Base-by-base conservation (phyloP, 768 basidiomycete species). In the Xerocomus brunneocitrinus region DNA sequence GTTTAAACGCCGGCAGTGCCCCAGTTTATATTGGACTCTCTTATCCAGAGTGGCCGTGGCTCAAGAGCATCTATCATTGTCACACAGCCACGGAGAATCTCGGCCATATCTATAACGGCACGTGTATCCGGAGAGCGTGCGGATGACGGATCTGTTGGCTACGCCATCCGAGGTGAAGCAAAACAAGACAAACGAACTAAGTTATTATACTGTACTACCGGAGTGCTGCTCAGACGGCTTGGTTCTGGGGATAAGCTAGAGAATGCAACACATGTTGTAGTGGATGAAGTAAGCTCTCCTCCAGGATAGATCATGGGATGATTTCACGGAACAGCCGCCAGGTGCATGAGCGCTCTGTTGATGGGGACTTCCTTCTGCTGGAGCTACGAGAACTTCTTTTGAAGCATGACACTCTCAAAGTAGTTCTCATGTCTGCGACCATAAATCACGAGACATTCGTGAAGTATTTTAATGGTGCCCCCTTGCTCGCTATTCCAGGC, bases 341-440 rank as follows among this genome's bases (percentile, higher is more conserved):
- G 89, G 89, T 91, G 8, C 94, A 98, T 63, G 94, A 98, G 70
- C 83, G 94, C 25, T 91, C 89, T 10, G 83, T 95, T 7, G 94
- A 95, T 62, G 84, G 89, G 22, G 95, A 98, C 67, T 86, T 98
- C 60, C 73, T 98, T 41, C 76, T 98, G 2, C 79, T 95, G 5
- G 86, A 95, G 64, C 74, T 97, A 25, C 83, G 85, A 54, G 87
- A 91, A 60, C 71, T 97, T 13, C 68, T 95, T 42, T 73, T 73
- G 55, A 75, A 66, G 19, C 85, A 91, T 61, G 70, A 74, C 22
- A 78, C 67, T 2, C 77, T 97, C 60, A 94, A 89, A 66, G 77
- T 98, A 22, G 71, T 95, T 22, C 77, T 95, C 43, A 97, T 97
- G 93, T 92, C 89, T 31, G 95, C 95, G 5, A 98, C 95, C 0